These are phyloP conservation scores for Alternaria ethzedia DNA, from an alignment of 2,329 filamentous ascomycete species.

Conservation along the genomic window DNA sequence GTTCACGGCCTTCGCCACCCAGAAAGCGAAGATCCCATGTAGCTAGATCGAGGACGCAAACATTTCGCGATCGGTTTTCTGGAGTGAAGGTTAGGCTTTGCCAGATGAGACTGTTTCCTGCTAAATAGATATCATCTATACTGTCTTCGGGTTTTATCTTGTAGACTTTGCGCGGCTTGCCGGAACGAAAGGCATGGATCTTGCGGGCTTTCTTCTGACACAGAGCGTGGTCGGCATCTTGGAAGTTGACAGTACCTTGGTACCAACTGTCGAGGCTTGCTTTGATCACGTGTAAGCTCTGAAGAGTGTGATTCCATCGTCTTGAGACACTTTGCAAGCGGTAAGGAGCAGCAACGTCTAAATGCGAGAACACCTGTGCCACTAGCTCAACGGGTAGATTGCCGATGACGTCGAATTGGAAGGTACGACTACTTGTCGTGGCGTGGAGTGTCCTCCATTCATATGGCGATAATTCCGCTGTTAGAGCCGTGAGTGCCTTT, in stretches of 20 bases:
- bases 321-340: slow-evolving; percentile 41
- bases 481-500: slow-evolving; percentile 32
- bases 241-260: slow-evolving; percentile 16
- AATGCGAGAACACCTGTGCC: slow-evolving; percentile 41
- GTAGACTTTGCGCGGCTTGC: slow-evolving; percentile 11
- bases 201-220: slow-evolving; percentile 27
- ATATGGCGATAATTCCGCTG: slow-evolving; percentile 32
- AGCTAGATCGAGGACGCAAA: slow-evolving; percentile 33
- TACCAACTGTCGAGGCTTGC: slow-evolving; percentile 31
- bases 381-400: slow-evolving; percentile 48
- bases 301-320: slow-evolving; percentile 40
- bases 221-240: slow-evolving; percentile 19
- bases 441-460: slow-evolving; percentile 39
- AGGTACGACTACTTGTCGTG: slow-evolving; percentile 25
- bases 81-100: neutral
- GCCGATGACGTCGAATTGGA: slow-evolving; percentile 45
- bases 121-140: neutral
- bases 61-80: neutral
- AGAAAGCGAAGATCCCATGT: slow-evolving; percentile 18
- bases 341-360: slow-evolving; percentile 39
- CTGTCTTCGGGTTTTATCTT: neutral
- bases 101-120: slow-evolving; percentile 11
- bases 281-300: slow-evolving; percentile 31
- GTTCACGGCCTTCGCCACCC: slow-evolving; percentile 29
- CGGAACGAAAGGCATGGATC: slow-evolving; percentile 35